Conservation (phyloP, 306 rosid genomes). For the Vigna angularis region DNA sequence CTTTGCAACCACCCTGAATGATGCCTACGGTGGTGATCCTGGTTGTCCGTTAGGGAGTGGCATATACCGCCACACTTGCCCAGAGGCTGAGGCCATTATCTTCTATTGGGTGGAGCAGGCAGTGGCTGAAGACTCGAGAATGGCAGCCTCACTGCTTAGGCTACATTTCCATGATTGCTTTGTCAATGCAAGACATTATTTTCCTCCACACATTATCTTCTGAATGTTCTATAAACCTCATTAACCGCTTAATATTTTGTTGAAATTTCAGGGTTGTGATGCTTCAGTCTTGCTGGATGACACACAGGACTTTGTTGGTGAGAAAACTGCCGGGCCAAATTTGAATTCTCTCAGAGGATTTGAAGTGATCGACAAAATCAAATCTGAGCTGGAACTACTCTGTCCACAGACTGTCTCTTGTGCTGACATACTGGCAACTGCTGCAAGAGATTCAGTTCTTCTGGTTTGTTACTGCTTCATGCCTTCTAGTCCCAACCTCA, state of each 20-base stretch:
- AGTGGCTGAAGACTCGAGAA: slow-evolving; percentile 64
- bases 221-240: not conserved
- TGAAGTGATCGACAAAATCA: slow-evolving; percentile 78
- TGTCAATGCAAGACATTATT: slow-evolving; percentile 70
- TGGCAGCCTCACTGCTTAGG: slow-evolving; percentile 90
- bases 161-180: slow-evolving; percentile 95
- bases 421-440: slow-evolving; percentile 84
- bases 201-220: not conserved
- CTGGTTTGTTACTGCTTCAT: slow-evolving; percentile 55
- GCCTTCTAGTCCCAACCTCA: not conserved
- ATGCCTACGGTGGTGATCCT: slow-evolving; percentile 52
- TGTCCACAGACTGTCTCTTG: slow-evolving; percentile 89
- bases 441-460: slow-evolving; percentile 81
- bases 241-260: not conserved
- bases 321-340: slow-evolving; percentile 89
- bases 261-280: slow-evolving; percentile 74
- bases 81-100: slow-evolving; percentile 73
- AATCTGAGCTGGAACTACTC: slow-evolving; percentile 67
- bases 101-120: slow-evolving; percentile 68
- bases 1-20: slow-evolving; percentile 46
- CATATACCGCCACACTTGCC: slow-evolving; percentile 57
- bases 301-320: slow-evolving; percentile 63
- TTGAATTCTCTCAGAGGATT: slow-evolving; percentile 84
- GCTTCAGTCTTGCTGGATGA: slow-evolving; percentile 87
- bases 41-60: slow-evolving; percentile 47